Evolutionary conservation across 1,284 basidiomycete genomes (phyloP).

Genomic region (Porodaedalea pini): DNA sequence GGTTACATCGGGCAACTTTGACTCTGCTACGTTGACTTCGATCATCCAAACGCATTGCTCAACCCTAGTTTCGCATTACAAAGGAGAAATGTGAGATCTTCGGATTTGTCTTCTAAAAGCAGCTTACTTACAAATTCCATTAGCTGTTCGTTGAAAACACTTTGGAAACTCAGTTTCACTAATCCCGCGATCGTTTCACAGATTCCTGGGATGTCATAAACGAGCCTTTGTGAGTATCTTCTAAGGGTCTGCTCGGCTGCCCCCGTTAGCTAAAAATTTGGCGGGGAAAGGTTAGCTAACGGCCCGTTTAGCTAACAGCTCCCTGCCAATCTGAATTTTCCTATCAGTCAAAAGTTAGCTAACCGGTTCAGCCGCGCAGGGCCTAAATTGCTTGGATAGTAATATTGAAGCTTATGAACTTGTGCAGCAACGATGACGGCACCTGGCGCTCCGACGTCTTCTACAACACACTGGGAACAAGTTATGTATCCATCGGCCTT

Average conservation of each 20-base stretch:
- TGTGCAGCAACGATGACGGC: conserved; percentile 34
- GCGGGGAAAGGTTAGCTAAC: too few relatives aligned
- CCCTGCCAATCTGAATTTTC: too few relatives aligned
- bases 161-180: too few relatives aligned
- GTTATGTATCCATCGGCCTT: conserved; percentile 36
- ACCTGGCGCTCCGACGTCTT: conserved; percentile 34
- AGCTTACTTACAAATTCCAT: not conserved
- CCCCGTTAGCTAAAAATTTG: too few relatives aligned
- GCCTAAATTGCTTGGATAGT: too few relatives aligned
- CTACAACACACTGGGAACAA: conserved; percentile 33
- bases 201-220: conserved; percentile 24
- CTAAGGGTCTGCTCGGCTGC: not conserved
- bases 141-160: conserved; percentile 1
- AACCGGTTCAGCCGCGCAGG: too few relatives aligned
- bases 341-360: too few relatives aligned
- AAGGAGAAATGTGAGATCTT: conserved; percentile 20
- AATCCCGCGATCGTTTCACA: not conserved
- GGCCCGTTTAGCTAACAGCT: too few relatives aligned
- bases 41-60: conserved; percentile 24
- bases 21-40: conserved; percentile 23
- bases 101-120: not conserved
- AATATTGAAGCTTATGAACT: too few relatives aligned
- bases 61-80: conserved; percentile 23
- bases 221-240: conserved; percentile 18
- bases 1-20: conserved; percentile 24